Evolutionary conservation across 2,329 filamentous ascomycete species (phyloP), one percentile per base, ranked within the genome.

Genomic region (Elsinoe batatas): DNA sequence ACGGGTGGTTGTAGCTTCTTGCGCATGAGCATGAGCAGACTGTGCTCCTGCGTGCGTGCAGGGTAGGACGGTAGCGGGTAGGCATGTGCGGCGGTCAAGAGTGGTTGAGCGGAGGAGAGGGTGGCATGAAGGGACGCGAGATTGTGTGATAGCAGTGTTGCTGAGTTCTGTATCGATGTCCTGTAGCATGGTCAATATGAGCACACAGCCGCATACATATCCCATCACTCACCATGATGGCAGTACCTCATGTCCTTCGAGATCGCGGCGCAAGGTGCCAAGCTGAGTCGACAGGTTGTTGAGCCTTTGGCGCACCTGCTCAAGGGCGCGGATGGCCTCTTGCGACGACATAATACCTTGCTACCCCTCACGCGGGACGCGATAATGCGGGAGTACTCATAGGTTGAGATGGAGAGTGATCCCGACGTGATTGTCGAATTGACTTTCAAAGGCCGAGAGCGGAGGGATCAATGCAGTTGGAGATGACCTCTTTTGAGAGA

Each of bases 1-100:
- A 90, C 83, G 20, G 81, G 77, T 0, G 88, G 87, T 61, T 93
- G 88, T 49, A 90, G 78, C 67, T 93, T 93, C 71, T 93, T 94
- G 37, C 88, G 84, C 32, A 94, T 74, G 1, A 95, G 75, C 63
- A 85, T 80, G 1, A 91, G 76, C 3, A 88, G 76, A 49, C 67
- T 64, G 1, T 67, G 72, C 67, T 70, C 67, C 79, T 84, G 62
- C 79, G 83, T 36, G 81, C 85, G 3, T 17, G 66, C 69, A 82
- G 89, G 70, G 81, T 93, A 67, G 15, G 83, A 83, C 1, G 88
- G 86, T 11, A 84, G 82, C 0, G 89, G 89, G 65, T 87, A 88
- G 18, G 87, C 80, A 60, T 87, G 84, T 53, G 88, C 77, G 55
- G 82, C 81, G 56, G 77, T 78, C 59, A 94, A 82, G 44, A 89